Base-by-base conservation (phyloP, 108 stramenopile species). In the Skeletonema costatum region DNA sequence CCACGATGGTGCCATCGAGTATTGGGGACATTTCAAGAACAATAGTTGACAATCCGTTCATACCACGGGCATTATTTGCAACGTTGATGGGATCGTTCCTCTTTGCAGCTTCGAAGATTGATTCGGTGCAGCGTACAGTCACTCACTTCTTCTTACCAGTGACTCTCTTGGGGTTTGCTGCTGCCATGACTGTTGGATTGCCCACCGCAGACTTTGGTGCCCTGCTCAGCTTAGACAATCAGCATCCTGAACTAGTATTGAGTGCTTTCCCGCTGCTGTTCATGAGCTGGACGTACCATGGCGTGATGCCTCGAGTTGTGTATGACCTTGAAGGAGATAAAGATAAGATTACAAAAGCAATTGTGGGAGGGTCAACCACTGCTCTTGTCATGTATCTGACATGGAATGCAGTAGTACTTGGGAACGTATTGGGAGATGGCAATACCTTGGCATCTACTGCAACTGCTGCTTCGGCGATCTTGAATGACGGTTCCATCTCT, bases 361-460 rank as follows among this genome's bases (percentile, higher is more conserved):
- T 97, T 32, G 72, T 93, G 56, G 75, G 36, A 39, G 96, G 94
- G 3, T 94, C 94, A 4, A 87, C 87, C 14, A 60, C 88, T 1
- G 94, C 96, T 0, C 78, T 91, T 6, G 3, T 93, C 32, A 92
- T 97, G 88, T 97, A 95, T 68, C 33, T 95, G 48, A 87, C 78
- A 30, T 97, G 94, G 93, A 97, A 97, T 73, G 90, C 87, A 6
- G 85, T 95, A 9, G 80, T 93, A 21, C 73, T 94, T 51, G 94
- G 94, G 21, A 92, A 87, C 41, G 80, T 83, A 0, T 38, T 81
- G 30, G 77, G 77, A 10, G 44, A 67, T 10, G 50, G 41, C 8
- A 35, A 25, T 7, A 62, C 32, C 32, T 21, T 71, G 32, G 73
- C 58, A 4, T 70, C 76, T 19, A 71, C 68, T 10, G 62, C 76